phyloP scores from a whole-genome alignment of 176 grass and related monocot species.

The Triticum monococcum region DNA sequence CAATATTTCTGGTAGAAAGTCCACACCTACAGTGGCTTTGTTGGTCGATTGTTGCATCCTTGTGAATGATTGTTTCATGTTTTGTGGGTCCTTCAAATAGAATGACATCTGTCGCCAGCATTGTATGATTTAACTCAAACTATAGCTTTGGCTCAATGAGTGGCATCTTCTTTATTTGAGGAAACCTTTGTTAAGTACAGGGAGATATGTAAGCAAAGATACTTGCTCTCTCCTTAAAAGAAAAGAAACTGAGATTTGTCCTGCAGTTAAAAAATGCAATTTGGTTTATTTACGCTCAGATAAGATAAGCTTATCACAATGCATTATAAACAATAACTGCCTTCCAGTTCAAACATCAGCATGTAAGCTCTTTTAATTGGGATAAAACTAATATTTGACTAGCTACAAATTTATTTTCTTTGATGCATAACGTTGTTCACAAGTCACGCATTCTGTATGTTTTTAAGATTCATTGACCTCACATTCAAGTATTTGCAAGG shows the following conservation, averaged over 20 bases:
- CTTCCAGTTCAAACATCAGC: slow-evolving; percentile 19
- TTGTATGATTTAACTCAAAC: slow-evolving; percentile 23
- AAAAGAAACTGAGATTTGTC: background rate
- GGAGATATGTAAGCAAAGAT: slow-evolving; percentile 17
- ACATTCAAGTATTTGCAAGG: background rate
- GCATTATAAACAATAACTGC: slow-evolving; percentile 5
- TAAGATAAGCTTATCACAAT: slow-evolving; percentile 12
- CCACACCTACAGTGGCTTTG: slow-evolving; percentile 32
- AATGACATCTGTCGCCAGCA: slow-evolving; percentile 40
- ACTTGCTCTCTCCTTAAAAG: background rate
- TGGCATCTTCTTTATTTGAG: slow-evolving; percentile 15
- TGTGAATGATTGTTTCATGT: slow-evolving; percentile 22
- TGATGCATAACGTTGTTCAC: slow-evolving; percentile 11
- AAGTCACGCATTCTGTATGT: background rate
- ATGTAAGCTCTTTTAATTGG: slow-evolving; percentile 5
- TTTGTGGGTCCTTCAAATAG: slow-evolving; percentile 46
- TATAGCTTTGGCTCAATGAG: slow-evolving; percentile 33
- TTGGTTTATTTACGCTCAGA: background rate
- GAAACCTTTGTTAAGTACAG: slow-evolving; percentile 8
- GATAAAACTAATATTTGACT: slow-evolving; percentile 26
- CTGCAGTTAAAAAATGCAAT: background rate
- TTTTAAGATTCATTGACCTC: slow-evolving; percentile 17
- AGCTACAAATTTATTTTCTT: background rate
- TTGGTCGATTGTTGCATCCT: slow-evolving; percentile 24
- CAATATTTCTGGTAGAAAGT: slow-evolving; percentile 40